phyloP scores from a whole-genome alignment of 257 asterid genomes.

The Thymus mandschuricus region DNA sequence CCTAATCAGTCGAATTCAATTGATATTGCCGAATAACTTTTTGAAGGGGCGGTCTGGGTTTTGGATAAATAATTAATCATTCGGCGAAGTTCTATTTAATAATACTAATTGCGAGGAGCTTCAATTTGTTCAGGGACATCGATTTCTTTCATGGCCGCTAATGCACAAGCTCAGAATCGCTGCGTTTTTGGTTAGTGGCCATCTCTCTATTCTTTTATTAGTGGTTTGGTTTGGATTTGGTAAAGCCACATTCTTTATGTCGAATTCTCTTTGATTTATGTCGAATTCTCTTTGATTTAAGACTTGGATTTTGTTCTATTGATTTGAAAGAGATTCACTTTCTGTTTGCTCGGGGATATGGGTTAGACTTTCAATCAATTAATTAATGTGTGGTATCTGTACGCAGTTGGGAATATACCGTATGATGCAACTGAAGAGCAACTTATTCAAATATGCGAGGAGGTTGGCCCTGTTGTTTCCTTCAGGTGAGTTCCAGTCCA shows the following conservation, averaged over 20 bases:
- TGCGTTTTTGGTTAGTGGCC: constrained; percentile 77
- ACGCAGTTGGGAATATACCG: constrained; percentile 92
- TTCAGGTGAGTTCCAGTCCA: constrained; percentile 65
- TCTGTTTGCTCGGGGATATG: background rate
- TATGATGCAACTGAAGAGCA: constrained; percentile 97
- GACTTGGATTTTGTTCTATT: constrained; percentile 14
- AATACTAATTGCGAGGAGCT: constrained; percentile 31
- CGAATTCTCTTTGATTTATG: constrained; percentile 1
- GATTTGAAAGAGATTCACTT: constrained; percentile 11
- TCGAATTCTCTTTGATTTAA: background rate
- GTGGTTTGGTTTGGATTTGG: background rate
- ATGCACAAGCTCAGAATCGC: constrained; percentile 78
- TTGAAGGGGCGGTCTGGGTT: background rate
- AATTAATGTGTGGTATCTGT: constrained; percentile 10
- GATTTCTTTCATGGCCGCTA: constrained; percentile 42
- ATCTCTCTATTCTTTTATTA: background rate
- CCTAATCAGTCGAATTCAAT: background rate
- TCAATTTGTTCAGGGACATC: constrained; percentile 37
- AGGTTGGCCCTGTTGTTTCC: constrained; percentile 96
- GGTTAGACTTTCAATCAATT: constrained; percentile 9
- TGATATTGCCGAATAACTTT: background rate
- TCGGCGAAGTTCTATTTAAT: background rate
- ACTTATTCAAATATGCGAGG: constrained; percentile 91
- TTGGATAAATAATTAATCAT: constrained; percentile 13
- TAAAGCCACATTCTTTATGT: background rate